Percentiles rank a stretch among this genome's conserved stretches.
Evolutionary conservation across 1,284 basidiomycete genomes (phyloP).

Genomic region (Testicularia cyperi): DNA sequence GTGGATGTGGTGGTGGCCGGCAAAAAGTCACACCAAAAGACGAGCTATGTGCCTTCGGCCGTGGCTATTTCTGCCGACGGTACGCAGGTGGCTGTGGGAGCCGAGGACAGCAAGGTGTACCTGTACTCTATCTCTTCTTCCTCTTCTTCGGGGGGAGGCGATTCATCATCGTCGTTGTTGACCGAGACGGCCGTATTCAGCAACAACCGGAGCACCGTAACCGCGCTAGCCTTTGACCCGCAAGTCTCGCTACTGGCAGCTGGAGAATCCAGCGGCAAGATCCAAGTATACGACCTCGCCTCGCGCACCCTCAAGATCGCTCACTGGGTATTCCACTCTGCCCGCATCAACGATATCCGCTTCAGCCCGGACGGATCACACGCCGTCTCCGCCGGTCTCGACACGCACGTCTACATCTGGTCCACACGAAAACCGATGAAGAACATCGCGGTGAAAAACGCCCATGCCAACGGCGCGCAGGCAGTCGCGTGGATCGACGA

Average conservation of each 20-base stretch:
- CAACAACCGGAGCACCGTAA: conserved; percentile 65
- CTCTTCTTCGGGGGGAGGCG: too few relatives aligned
- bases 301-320: conserved; percentile 34
- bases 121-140: conserved; percentile 26
- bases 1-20: conserved; percentile 66
- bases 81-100: conserved; percentile 71
- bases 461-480: conserved; percentile 63
- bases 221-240: conserved; percentile 77
- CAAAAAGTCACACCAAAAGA: conserved; percentile 22
- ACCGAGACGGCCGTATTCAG: conserved; percentile 65
- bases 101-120: conserved; percentile 61
- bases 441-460: conserved; percentile 74
- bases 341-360: conserved; percentile 74
- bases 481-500: conserved; percentile 76
- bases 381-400: conserved; percentile 66
- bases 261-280: conserved; percentile 73
- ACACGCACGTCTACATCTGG: conserved; percentile 90
- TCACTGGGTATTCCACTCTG: conserved; percentile 83
- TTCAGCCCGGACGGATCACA: conserved; percentile 76
- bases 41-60: conserved; percentile 27
- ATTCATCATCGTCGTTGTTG: too few relatives aligned
- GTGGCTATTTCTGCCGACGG: conserved; percentile 65
- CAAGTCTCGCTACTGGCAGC: conserved; percentile 73
- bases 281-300: conserved; percentile 74
- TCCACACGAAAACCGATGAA: conserved; percentile 74